Conservation (phyloP, 1,139 yeast species). For the Yamadazyma songkhlaensis region DNA sequence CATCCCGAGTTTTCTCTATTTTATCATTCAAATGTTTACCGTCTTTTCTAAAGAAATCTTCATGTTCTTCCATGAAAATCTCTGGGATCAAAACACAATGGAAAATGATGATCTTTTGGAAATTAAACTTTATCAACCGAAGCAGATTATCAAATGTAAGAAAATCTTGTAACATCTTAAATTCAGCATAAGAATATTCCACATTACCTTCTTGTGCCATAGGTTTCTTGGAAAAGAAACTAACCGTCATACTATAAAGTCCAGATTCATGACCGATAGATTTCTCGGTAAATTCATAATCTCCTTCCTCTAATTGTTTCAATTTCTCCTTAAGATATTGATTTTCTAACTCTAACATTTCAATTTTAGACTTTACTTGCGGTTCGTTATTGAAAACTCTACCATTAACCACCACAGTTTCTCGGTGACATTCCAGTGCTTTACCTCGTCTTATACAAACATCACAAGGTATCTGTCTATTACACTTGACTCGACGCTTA, state of each 20-base stretch:
- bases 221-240: constrained; percentile 1
- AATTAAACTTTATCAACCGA: constrained; percentile 12
- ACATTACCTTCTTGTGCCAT: constrained; percentile 4
- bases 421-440: constrained; percentile 10
- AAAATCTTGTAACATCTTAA: constrained; percentile 4
- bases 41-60: constrained; percentile 9
- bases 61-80: constrained; percentile 14
- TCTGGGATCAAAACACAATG: constrained; percentile 15
- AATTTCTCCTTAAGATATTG: constrained; percentile 3
- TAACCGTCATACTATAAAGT: constrained; percentile 9
- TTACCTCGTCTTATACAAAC: constrained; percentile 23
- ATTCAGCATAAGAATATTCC: constrained; percentile 9
- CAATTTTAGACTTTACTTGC: neutral
- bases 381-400: constrained; percentile 6
- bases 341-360: constrained; percentile 4
- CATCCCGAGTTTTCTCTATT: constrained; percentile 10
- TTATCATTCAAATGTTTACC: constrained; percentile 9
- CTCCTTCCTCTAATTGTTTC: constrained; percentile 1
- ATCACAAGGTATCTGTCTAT: constrained; percentile 29
- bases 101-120: constrained; percentile 11
- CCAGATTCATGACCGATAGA: constrained; percentile 7
- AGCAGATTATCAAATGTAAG: constrained; percentile 7
- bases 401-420: constrained; percentile 14
- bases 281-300: neutral
- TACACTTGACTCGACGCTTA: constrained; percentile 26